These are phyloP conservation scores for Sporothrix sp. DNA, from an alignment of 2,329 filamentous ascomycete species.

Conservation along the genomic window DNA sequence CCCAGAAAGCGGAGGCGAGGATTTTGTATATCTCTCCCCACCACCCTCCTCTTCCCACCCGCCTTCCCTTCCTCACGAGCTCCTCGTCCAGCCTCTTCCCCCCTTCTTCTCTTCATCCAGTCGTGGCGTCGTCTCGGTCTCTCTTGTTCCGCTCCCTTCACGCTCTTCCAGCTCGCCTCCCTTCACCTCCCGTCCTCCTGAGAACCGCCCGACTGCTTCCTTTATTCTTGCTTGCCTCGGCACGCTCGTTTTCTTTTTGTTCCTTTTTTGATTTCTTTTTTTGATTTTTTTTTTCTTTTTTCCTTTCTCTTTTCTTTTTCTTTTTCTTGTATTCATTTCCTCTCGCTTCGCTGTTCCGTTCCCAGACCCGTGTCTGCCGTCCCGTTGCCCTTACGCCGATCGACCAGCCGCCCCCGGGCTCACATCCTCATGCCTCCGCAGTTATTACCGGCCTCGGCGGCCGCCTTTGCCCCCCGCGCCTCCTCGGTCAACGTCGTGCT, in stretches of 20 bases:
- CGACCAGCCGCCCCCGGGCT: too few species aligned
- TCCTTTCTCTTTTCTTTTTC: conserved; percentile 1
- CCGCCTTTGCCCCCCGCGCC: conserved; percentile 83
- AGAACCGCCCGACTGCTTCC: conserved; percentile 17
- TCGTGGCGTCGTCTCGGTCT: conserved; percentile 39
- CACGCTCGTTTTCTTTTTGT: background rate
- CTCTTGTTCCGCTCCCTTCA: background rate
- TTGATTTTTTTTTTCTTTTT: background rate
- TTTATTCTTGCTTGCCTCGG: background rate
- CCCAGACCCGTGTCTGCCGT: conserved; percentile 8
- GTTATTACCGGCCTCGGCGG: conserved; percentile 88
- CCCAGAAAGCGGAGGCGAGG: conserved; percentile 3
- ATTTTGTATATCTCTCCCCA: conserved; percentile 38
- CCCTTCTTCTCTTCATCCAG: conserved; percentile 49
- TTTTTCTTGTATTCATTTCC: background rate
- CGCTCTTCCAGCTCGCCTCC: background rate
- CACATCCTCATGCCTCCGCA: conserved; percentile 66
- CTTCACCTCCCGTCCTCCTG: conserved; percentile 5
- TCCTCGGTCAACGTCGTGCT: conserved; percentile 92
- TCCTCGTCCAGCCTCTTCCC: conserved; percentile 23
- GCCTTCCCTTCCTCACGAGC: conserved; percentile 46
- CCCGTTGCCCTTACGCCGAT: too few species aligned
- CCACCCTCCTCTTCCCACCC: conserved; percentile 36
- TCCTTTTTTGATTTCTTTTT: background rate
- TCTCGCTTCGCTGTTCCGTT: conserved; percentile 1